phyloP scores from a whole-genome alignment of 2,329 filamentous ascomycete genomes.

The Aphanoascus verrucosus region DNA sequence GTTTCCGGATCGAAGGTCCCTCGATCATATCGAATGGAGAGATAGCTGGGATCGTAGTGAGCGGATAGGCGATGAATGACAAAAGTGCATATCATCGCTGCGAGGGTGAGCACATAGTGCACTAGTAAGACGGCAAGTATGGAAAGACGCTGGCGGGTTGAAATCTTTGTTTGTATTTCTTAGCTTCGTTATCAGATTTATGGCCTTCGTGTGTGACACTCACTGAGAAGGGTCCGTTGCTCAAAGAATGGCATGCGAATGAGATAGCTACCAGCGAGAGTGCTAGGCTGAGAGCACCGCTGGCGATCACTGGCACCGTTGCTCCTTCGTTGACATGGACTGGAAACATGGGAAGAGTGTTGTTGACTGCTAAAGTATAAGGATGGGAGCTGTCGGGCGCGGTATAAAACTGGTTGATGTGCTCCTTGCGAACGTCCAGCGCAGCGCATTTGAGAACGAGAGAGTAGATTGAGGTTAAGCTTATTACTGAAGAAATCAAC shows the following conservation, averaged over 20 bases:
- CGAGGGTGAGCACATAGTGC: neutral
- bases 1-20: constrained; percentile 8
- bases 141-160: neutral
- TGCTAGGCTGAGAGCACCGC: neutral
- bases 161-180: neutral
- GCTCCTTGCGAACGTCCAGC: neutral
- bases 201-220: neutral
- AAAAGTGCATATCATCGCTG: constrained; percentile 1
- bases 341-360: neutral
- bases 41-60: constrained; percentile 4
- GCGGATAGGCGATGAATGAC: constrained; percentile 2
- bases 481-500: neutral
- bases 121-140: neutral
- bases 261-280: neutral
- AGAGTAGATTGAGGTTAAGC: neutral
- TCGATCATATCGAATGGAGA: neutral
- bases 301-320: neutral
- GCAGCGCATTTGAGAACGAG: constrained; percentile 2
- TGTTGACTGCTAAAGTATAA: neutral
- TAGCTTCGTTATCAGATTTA: neutral
- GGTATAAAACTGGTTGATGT: neutral
- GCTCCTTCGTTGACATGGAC: neutral
- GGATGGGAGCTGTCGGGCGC: neutral
- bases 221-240: neutral
- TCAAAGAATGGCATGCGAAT: neutral